phyloP scores from a whole-genome alignment of 257 asterid genomes.

The Handroanthus guayacan region DNA sequence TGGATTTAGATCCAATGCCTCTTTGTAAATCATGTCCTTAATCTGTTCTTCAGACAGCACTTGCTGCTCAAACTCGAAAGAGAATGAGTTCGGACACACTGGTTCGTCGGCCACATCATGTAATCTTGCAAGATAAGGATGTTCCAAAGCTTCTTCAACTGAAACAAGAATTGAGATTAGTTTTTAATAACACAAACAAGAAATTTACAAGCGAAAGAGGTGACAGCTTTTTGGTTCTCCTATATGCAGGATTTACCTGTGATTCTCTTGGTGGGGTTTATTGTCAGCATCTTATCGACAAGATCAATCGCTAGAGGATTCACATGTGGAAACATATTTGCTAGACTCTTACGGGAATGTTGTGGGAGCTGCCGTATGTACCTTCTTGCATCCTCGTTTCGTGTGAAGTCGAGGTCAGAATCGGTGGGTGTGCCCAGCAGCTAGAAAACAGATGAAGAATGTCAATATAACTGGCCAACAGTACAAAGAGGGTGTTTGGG shows the following conservation, averaged over 20 bases:
- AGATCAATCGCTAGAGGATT: slow-evolving; percentile 90
- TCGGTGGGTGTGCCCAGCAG: slow-evolving; percentile 95
- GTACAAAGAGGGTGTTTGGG: not conserved
- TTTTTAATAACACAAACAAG: not conserved
- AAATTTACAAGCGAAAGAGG: not conserved
- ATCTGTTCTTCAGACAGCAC: slow-evolving; percentile 82
- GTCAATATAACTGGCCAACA: not conserved
- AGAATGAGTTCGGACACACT: slow-evolving; percentile 63
- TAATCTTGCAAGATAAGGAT: slow-evolving; percentile 80
- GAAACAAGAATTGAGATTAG: slow-evolving; percentile 27
- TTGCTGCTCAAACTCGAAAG: slow-evolving; percentile 82
- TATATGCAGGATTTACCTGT: slow-evolving; percentile 54
- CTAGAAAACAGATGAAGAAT: slow-evolving; percentile 43
- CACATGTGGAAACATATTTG: slow-evolving; percentile 77
- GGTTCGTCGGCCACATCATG: slow-evolving; percentile 92
- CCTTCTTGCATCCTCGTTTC: slow-evolving; percentile 84
- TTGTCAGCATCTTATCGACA: slow-evolving; percentile 83
- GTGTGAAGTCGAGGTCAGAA: slow-evolving; percentile 69
- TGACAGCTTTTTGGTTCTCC: no score
- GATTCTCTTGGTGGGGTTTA: slow-evolving; percentile 84
- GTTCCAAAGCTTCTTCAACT: slow-evolving; percentile 90
- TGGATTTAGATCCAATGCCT: slow-evolving; percentile 79
- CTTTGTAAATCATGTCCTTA: slow-evolving; percentile 88
- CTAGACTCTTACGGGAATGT: slow-evolving; percentile 78
- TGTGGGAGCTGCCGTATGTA: slow-evolving; percentile 84